Conservation (phyloP, 129 eudicot genomes). For the sunflower (Helianthus annuus) region DNA sequence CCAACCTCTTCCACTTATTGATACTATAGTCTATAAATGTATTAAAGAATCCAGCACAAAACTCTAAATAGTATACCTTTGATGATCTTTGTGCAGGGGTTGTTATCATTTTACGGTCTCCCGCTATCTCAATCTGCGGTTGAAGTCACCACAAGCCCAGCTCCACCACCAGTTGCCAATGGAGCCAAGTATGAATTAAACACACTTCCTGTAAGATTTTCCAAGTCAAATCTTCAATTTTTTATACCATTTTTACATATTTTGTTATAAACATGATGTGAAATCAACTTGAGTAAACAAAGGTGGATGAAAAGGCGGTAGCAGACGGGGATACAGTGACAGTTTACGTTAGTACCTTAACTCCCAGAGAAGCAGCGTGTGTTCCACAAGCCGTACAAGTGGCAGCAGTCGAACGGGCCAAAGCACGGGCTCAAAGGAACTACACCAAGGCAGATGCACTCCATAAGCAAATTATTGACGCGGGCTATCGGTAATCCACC, state of each 20-base stretch:
- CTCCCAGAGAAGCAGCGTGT: constrained; percentile 70
- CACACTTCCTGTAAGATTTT: constrained; percentile 75
- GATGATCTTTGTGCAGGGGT: constrained; percentile 48
- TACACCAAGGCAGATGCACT: constrained; percentile 83
- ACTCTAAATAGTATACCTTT: neutral
- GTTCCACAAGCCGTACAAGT: constrained; percentile 72
- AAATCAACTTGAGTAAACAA: constrained; percentile 13
- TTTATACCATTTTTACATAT: neutral
- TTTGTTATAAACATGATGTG: neutral
- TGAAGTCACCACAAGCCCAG: constrained; percentile 42
- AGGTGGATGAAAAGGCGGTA: constrained; percentile 88
- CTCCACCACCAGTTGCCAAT: constrained; percentile 45
- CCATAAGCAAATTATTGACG: constrained; percentile 62
- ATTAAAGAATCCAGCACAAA: neutral
- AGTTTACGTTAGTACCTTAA: constrained; percentile 69
- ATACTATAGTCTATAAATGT: neutral
- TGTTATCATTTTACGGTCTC: constrained; percentile 80
- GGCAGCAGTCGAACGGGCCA: constrained; percentile 71
- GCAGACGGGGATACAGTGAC: constrained; percentile 96
- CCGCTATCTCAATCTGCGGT: constrained; percentile 64
- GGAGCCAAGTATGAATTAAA: constrained; percentile 77
- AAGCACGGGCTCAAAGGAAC: constrained; percentile 71
- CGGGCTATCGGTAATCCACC: constrained; percentile 66
- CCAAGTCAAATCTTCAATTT: neutral
- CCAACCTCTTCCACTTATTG: neutral